Evolutionary conservation across 2,329 filamentous ascomycete species (phyloP).

Genomic region (Sphaerulina populicola): DNA sequence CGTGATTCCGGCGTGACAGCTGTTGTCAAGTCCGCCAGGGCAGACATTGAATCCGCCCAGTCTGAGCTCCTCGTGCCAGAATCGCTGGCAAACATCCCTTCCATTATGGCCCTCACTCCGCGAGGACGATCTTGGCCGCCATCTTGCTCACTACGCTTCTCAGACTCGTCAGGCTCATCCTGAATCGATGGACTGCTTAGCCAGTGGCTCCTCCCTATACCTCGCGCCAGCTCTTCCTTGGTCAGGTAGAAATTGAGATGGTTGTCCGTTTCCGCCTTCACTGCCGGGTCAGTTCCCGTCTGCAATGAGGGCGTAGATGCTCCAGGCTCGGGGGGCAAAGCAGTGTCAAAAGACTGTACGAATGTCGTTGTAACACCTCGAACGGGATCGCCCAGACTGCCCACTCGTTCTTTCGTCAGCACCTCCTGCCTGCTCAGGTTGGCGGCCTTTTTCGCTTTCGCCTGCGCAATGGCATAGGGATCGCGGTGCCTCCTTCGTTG

Average conservation of each 20-base stretch:
- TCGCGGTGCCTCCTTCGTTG: slow-evolving; percentile 63
- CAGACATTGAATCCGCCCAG: slow-evolving; percentile 5
- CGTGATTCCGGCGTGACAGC: slow-evolving; percentile 43
- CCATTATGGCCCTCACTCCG: neutral
- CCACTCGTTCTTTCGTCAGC: slow-evolving; percentile 57
- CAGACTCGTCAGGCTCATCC: slow-evolving; percentile 1
- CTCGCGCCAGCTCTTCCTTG: slow-evolving; percentile 56
- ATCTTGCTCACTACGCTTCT: neutral
- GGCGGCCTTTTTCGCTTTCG: slow-evolving; percentile 72
- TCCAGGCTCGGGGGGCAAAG: slow-evolving; percentile 33
- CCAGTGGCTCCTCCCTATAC: slow-evolving; percentile 58
- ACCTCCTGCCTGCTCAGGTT: slow-evolving; percentile 68
- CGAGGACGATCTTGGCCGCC: neutral
- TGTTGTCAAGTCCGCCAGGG: slow-evolving; percentile 7
- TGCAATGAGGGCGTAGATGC: slow-evolving; percentile 20
- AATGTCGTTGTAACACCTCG: slow-evolving; percentile 73
- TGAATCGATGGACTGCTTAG: slow-evolving; percentile 35
- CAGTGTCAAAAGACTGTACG: slow-evolving; percentile 68
- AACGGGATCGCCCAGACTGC: slow-evolving; percentile 66
- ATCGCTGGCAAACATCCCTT: neutral
- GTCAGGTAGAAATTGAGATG: slow-evolving; percentile 71
- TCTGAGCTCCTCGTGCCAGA: slow-evolving; percentile 5
- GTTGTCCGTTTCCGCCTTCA: slow-evolving; percentile 26
- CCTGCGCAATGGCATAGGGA: slow-evolving; percentile 73
- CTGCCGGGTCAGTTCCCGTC: slow-evolving; percentile 13